These are phyloP conservation scores for Epithemia pelagica DNA, from an alignment of 108 stramenopile species.

Conservation along the genomic window DNA sequence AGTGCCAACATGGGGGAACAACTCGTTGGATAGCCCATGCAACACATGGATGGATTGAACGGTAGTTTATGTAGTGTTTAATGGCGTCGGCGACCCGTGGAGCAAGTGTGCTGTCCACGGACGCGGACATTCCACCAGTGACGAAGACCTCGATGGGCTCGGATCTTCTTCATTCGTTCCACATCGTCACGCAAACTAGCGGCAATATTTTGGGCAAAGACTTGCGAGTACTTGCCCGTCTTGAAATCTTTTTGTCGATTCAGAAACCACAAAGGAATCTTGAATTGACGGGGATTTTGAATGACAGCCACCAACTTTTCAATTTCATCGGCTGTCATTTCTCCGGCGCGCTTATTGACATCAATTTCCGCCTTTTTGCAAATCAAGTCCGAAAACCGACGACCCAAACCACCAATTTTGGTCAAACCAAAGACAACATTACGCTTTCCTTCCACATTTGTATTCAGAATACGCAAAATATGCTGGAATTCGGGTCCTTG, in stretches of 20 bases:
- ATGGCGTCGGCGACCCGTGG: constrained; percentile 91
- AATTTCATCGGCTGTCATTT: constrained; percentile 97
- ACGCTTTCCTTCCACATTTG: constrained; percentile 99
- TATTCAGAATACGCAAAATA: constrained; percentile 99
- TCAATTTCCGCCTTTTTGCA: constrained; percentile 99
- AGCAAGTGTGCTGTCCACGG: constrained; percentile 99
- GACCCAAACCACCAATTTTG: constrained; percentile 97
- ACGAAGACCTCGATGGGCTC: constrained; percentile 98
- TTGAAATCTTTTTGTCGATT: constrained; percentile 99
- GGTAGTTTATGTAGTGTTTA: too few species aligned
- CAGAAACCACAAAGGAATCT: constrained; percentile 99
- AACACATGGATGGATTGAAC: too few species aligned
- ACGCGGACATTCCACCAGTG: constrained; percentile 99
- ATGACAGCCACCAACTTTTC: constrained; percentile 99
- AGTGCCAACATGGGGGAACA: too few species aligned
- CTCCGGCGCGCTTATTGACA: constrained; percentile 98
- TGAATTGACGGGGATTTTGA: constrained; percentile 97
- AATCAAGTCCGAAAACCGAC: constrained; percentile 97
- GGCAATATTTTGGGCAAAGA: constrained; percentile 95
- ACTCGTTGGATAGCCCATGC: too few species aligned
- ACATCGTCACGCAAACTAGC: constrained; percentile 99
- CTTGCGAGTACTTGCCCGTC: constrained; percentile 97
- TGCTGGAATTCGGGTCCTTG: constrained; percentile 98
- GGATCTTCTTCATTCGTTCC: constrained; percentile 96
- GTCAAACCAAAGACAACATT: constrained; percentile 98